Evolutionary conservation across 2,329 filamentous ascomycete species (phyloP), one percentile per base, ranked within the genome.

Genomic region (Amylocarpus encephaloides): DNA sequence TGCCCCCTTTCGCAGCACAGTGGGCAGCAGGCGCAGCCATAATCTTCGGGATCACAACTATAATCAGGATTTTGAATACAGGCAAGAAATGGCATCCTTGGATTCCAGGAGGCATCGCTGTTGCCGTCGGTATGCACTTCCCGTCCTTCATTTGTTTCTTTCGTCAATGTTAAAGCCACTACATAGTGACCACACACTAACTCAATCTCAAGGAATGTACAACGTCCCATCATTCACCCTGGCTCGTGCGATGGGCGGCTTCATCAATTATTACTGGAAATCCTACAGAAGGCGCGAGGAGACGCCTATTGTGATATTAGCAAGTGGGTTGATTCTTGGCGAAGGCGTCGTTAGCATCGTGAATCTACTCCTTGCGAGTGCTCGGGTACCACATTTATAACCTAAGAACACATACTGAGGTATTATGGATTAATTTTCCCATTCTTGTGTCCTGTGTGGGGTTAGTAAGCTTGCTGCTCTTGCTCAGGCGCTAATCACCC

Each of bases 211-310:
- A 85, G 86, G 93, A 43, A 98, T 98, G 82, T 98, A 97, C 70
- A 98, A 97, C 62, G 89, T 92, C 0, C 93, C 93, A 0, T 95
- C 89, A 0, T 98, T 98, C 65, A 98, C 93, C 0, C 73, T 98
- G 34, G 91, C 93, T 0, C 76, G 93, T 54, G 87, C 89, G 0
- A 80, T 88, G 9, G 93, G 93, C 2, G 93, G 93, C 0, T 56
- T 83, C 39, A 70, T 85, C 47, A 83, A 81, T 56, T 90, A 86
- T 77, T 93, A 86, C 70, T 96, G 90, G 90, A 75, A 73, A 47
- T 71, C 71, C 66, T 64, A 70, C 67, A 64, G 69, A 65, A 66
- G 72, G 61, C 69, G 70, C 62, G 71, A 74, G 61, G 86, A 84
- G 62, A 91, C 91, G 4, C 85, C 83, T 0, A 78, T 97, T 47